Evolutionary conservation across 2,329 filamentous ascomycete species (phyloP).

Genomic region (Colletotrichum tofieldiae): DNA sequence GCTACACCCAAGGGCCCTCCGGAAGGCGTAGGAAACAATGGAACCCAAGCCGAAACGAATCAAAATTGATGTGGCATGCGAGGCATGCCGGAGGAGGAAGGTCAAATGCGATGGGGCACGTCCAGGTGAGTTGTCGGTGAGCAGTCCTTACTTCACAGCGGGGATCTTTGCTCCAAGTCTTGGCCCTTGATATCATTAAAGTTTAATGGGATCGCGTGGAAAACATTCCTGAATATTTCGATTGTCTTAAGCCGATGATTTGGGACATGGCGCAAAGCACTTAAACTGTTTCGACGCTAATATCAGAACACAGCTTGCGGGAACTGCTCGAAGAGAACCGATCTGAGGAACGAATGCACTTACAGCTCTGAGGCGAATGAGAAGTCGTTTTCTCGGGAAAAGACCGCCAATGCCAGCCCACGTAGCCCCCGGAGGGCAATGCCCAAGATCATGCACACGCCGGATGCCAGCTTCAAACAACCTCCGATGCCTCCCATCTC

Average conservation of each 20-base stretch:
- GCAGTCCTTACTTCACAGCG: not conserved
- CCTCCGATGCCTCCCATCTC: conserved; percentile 5
- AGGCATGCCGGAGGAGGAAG: conserved; percentile 59
- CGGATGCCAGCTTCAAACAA: conserved; percentile 17
- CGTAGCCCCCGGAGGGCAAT: conserved; percentile 1
- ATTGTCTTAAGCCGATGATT: not conserved
- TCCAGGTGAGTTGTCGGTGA: conserved; percentile 50
- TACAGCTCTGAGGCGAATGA: conserved; percentile 46
- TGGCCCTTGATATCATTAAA: not conserved
- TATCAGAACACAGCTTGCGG: conserved; percentile 48
- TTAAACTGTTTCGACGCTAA: not conserved
- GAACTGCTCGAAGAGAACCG: conserved; percentile 51
- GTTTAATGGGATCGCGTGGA: not conserved
- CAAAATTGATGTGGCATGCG: conserved; percentile 61
- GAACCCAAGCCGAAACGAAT: conserved; percentile 54
- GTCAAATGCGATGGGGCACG: conserved; percentile 60
- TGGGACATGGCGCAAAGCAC: too few relatives aligned
- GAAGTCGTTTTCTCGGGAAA: conserved; percentile 10
- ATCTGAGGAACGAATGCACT: conserved; percentile 49
- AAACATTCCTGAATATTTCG: not conserved
- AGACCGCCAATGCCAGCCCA: conserved; percentile 10
- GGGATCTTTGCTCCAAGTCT: not conserved
- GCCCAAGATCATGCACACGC: conserved; percentile 10
- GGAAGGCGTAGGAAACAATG: conserved; percentile 23
- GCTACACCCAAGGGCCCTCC: not conserved